Evolutionary conservation across 2,329 filamentous ascomycete species (phyloP).

Genomic region (Scedosporium dehoogii): DNA sequence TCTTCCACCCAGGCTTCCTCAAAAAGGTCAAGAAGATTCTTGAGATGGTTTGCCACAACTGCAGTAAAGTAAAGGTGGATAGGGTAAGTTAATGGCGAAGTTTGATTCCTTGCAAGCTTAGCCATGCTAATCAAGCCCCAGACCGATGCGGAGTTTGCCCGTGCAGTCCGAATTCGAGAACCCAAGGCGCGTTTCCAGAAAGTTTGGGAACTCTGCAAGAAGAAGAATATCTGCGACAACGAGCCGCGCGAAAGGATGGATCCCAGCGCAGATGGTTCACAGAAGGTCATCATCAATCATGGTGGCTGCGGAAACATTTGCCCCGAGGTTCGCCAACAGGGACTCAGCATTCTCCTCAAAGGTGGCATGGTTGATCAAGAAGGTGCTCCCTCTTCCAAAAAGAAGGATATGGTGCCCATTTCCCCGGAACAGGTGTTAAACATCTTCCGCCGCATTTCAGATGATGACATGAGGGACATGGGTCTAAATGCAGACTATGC

Average conservation of each 20-base stretch:
- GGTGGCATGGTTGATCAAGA: constrained; percentile 34
- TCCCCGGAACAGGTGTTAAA: constrained; percentile 76
- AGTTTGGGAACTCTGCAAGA: constrained; percentile 88
- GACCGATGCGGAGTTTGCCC: constrained; percentile 74
- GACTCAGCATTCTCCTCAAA: constrained; percentile 59
- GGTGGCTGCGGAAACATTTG: constrained; percentile 91
- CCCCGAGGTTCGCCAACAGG: constrained; percentile 78
- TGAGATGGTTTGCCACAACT: constrained; percentile 98
- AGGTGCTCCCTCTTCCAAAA: constrained; percentile 51
- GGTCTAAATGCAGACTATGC: constrained; percentile 92
- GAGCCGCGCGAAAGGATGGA: constrained; percentile 61
- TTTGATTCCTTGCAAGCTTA: constrained; percentile 19
- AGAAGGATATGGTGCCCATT: constrained; percentile 71
- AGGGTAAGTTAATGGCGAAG: constrained; percentile 69
- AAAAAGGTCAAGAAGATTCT: constrained; percentile 99
- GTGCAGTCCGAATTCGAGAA: constrained; percentile 76
- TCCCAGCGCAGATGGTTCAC: constrained; percentile 42
- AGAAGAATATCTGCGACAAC: constrained; percentile 74
- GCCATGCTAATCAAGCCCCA: constrained; percentile 50
- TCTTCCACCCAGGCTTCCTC: constrained; percentile 92
- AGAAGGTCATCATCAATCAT: constrained; percentile 48
- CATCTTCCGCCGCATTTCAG: constrained; percentile 76
- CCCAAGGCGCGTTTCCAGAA: constrained; percentile 90
- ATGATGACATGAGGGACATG: constrained; percentile 74
- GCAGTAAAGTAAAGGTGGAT: constrained; percentile 94